Evolutionary conservation across 2,329 filamentous ascomycete species (phyloP), one percentile per base, ranked within the genome.

Genomic region (Calonectria hawksworthii): DNA sequence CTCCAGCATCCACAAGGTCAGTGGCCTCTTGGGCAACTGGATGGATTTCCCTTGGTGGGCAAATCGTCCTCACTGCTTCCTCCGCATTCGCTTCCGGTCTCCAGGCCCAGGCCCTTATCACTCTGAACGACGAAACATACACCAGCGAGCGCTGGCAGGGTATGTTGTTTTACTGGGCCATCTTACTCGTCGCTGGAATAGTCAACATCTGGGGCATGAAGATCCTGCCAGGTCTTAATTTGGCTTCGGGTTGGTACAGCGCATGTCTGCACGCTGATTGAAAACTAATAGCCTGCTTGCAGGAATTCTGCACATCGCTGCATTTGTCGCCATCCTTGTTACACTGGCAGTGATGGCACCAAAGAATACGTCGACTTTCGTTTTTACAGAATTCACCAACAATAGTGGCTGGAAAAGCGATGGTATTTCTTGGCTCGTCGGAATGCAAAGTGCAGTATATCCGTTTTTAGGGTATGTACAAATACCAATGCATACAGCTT

Each of bases 21-120:
- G 30, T 32, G 2, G 30, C 54, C 2, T 32, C 54, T n/a, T 61
- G 30, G 30, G 54, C 30, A 32, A 78, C 77, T 0, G 76, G 77
- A 4, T 78, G 75, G 77, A 32, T 88, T 47, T 86, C 84, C 1
- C 83, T 88, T 23, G 87, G 87, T 18, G 88, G 87, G 0, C 86
- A 88, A 61, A 82, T 87, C 3, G 84, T 88, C 0, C 75, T 88
- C 3, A 86, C 86, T 23, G 85, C 86, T 0, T 88, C 88, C 1
- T 86, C 86, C n/a, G 87, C 87, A 0, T 89, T 89, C 59, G 84
- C 86, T 0, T 85, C 84, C 2, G 87, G 86, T 0, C 82, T 88
- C 0, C 86, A 88, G 64, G 77, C 85, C 0, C 87, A 88, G 70
- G 83, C 83, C 0, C 76, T 89, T 16, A 84, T 89, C 50, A 84